Evolutionary conservation across 768 basidiomycete species (phyloP), one percentile per base, ranked within the genome.

Genomic region (Symmetrospora coprosmae): DNA sequence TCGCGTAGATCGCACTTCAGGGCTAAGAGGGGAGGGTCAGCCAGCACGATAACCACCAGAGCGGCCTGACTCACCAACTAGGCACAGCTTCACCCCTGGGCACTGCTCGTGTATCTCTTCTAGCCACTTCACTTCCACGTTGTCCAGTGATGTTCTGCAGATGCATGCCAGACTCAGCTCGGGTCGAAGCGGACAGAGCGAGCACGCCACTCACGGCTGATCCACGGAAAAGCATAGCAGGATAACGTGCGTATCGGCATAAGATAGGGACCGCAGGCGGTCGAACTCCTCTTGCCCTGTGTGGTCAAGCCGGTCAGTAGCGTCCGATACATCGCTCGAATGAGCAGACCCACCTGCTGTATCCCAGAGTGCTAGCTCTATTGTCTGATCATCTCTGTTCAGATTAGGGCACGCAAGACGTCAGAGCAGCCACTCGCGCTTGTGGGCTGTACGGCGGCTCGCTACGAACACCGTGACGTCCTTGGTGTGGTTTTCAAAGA

Each of bases 221-320:
- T 97, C 92, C 45, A 87, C 88, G 35, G 91, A 92, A 72, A 94
- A 96, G 73, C 92, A 96, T 25, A 96, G 76, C 85, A 96, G 86
- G 64, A 96, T 37, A 33, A 53, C 85, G 74, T 96, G 87, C 0
- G 92, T 94, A 73, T 96, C 92, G 8, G 92, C 86, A 72, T 96
- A 97, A 35, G 86, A 87, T n/a, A 97, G 75, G 11, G 90, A 92
- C 46, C 92, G 80, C 59, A 97, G 75, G 43, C 90, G 78, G 71
- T 92, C 92, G 69, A 97, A 97, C 69, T 92, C 89, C 75, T 92
- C 89, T 73, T 92, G 89, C 40, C 88, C 88, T 89, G 74, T 64
- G 58, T 62, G 58, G 64, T 55, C 59, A 28, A 19, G 38, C 61
- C 33, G 19, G n/a, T 37, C 50, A 41, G 8, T 14, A 58, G 6